Base-by-base conservation (phyloP, 2,329 filamentous ascomycete species). In the Venturiaceae sp. region DNA sequence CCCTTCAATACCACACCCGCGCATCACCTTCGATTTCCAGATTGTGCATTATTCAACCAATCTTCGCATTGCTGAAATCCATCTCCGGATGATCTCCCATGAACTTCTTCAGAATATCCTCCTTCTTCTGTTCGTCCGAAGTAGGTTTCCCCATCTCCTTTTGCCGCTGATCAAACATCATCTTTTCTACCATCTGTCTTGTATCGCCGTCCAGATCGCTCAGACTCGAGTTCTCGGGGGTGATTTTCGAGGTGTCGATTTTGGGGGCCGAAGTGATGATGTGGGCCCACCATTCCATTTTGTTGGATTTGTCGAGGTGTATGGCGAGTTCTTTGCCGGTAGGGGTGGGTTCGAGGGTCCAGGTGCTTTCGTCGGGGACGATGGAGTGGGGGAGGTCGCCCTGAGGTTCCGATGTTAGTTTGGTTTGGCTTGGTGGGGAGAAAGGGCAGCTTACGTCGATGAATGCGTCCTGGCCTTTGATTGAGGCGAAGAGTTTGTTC, bases 141-240 rank as follows among this genome's bases (percentile, higher is more conserved):
- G 87, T 91, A 52, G 91, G 90, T 73, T 87, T 81, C 4, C 94
- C 94, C 73, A 82, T 78, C 78, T 97, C 92, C 83, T 99, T 99
- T 78, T 97, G 92, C 64, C 88, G 81, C 80, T 99, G 94, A 77
- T 99, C 94, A 68, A 83, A 99, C 94, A 99, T 99, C 94, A 99
- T 99, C 83, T 99, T 99, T 84, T 99, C 94, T 47, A 99, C 94
- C 92, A 99, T 97, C 60, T 85, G 83, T 63, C 94, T 83, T 57
- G 94, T 99, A 80, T 95, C 88, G 61, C 94, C 94, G 69, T 97
- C 92, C 64, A 99, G 78, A 72, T 99, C 94, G 59, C 88, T 86
- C 68, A 99, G 80, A 73, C 91, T 95, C 70, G 87, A 92, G 71
- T 87, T 92, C 75, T 97, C 94, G 23, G 94, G 94, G 70, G 86